Base-by-base conservation (phyloP, 495 filamentous ascomycete species). In the Apodospora peruviana region DNA sequence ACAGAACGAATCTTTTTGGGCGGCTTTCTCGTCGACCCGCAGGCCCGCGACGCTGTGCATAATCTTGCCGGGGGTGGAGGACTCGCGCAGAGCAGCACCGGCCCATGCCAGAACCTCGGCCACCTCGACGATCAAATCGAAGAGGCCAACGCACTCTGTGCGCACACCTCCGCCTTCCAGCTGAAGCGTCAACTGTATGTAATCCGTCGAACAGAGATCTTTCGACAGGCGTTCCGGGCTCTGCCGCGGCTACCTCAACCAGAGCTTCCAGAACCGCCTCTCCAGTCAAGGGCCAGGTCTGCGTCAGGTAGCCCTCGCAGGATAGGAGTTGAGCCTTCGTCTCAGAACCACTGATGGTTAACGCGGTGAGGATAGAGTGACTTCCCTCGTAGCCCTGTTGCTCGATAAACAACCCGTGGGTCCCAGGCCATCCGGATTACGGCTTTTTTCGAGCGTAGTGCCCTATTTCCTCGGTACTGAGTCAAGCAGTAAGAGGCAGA, bases 81-180 rank as follows among this genome's bases (percentile, higher is more conserved):
- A 24, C 21, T 49, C 47, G 2, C 47, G 37, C 37, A 49, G n/a
- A 5, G 47, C 37, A n/a, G 37, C 23, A 19, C 47, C 39, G 8
- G 22, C 21, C 47, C 47, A 49, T 20, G 47, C 38, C 3, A 41
- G 18, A 22, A 42, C 25, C 38, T 49, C 37, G 38, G 20, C 22
- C 2, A 35, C 38, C 24, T 49, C 47, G 5, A 49, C 22, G 22
- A 49, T 49, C n/a, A 39, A 49, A 18, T 49, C 47, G 5, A 49
- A 49, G 12, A 49, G 38, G 0, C 47, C 47, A 17, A 23, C 23
- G n/a, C 47, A 49, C 9, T 41, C 22, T 2, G 24, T 37, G 2
- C 16, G 14, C 17, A 48, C 4, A 25, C 9, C 17, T 18, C n/a
- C 35, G 21, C 12, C n/a, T 17, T 8, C 23, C 19, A 48, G 4